These are phyloP conservation scores for Blattamonas nauphoetae DNA, from an alignment of 78 protist genomes.

Conservation along the genomic window DNA sequence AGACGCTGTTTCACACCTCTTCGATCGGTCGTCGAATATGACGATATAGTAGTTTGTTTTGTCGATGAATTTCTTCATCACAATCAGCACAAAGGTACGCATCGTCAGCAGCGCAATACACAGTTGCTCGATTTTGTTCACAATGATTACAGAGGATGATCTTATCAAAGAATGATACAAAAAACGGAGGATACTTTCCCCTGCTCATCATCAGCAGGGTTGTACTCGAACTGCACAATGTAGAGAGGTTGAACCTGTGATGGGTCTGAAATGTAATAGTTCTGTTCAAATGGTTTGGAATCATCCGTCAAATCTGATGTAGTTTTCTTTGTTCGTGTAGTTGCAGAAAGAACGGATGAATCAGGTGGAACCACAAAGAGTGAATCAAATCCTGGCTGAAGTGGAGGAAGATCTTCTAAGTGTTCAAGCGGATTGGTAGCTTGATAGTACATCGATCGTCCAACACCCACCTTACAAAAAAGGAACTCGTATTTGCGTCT, in stretches of 20 bases:
- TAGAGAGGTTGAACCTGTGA: constrained; percentile 26
- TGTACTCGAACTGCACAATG: constrained; percentile 30
- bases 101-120: constrained; percentile 23
- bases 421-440: no score
- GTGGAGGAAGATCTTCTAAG: background rate
- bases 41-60: constrained; percentile 10
- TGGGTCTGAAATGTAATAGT: constrained; percentile 25
- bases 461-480: constrained; percentile 20
- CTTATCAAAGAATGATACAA: background rate
- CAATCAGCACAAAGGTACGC: constrained; percentile 21
- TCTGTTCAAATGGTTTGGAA: background rate
- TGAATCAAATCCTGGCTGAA: background rate
- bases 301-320: background rate
- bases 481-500: constrained; percentile 6
- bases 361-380: background rate
- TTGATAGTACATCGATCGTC: constrained; percentile 8
- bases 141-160: constrained; percentile 20
- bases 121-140: background rate
- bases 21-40: constrained; percentile 27
- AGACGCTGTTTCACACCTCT: background rate
- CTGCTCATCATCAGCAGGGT: constrained; percentile 18
- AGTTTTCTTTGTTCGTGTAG: background rate
- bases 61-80: constrained; percentile 15
- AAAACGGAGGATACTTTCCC: background rate
- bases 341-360: background rate